A percentile compares a stretch with the other conserved stretches of the same genome.
phyloP scores from a whole-genome alignment of 352 stramenopile genomes.

The Saprolegnia parasitica region DNA sequence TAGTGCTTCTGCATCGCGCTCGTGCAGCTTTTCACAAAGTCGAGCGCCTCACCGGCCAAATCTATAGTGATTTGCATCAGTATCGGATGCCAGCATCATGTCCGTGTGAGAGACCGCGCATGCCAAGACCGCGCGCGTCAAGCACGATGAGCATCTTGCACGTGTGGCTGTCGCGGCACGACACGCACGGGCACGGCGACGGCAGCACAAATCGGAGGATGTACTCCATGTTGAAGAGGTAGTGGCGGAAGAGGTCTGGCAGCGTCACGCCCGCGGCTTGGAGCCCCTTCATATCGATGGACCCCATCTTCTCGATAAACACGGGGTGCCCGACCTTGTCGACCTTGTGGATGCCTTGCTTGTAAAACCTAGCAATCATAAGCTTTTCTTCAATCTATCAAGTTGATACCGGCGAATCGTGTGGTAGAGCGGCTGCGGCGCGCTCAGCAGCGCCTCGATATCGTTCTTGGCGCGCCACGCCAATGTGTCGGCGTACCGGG shows the following conservation, averaged over 20 bases:
- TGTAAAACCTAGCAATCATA: conserved; percentile 52
- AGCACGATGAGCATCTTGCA: conserved; percentile 73
- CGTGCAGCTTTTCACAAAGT: conserved; percentile 78
- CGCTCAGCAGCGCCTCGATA: conserved; percentile 57
- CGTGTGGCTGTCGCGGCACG: conserved; percentile 55
- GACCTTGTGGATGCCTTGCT: conserved; percentile 72
- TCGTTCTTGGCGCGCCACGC: conserved; percentile 75
- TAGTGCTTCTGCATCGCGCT: conserved; percentile 86
- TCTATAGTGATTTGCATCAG: conserved; percentile 35
- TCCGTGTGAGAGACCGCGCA: conserved; percentile 33
- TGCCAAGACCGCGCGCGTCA: conserved; percentile 67
- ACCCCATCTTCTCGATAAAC: conserved; percentile 77
- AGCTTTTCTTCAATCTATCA: neutral
- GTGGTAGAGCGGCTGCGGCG: conserved; percentile 55
- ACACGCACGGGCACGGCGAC: conserved; percentile 47
- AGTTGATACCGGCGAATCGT: conserved; percentile 56
- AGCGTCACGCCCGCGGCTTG: conserved; percentile 46
- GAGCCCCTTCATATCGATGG: conserved; percentile 76
- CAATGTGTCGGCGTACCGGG: conserved; percentile 58
- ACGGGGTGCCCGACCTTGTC: conserved; percentile 74
- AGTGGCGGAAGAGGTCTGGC: conserved; percentile 76
- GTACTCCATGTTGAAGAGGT: conserved; percentile 83
- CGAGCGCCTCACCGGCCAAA: conserved; percentile 64
- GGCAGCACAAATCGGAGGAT: conserved; percentile 69
- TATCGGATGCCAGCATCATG: neutral